phyloP scores from a whole-genome alignment of 139 green algal genomes.

The Pycnococcus provasolii region DNA sequence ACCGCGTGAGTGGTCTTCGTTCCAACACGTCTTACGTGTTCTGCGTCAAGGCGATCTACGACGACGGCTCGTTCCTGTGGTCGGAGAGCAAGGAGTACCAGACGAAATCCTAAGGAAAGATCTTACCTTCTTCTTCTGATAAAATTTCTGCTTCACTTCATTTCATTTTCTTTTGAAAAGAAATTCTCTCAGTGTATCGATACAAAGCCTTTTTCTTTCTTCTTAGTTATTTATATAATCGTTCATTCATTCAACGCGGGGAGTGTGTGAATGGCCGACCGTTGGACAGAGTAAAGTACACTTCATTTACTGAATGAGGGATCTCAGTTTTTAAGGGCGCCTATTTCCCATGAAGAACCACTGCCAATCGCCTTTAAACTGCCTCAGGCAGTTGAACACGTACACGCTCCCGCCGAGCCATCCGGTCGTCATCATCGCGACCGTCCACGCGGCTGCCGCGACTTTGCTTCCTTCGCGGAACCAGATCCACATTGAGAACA shows the following conservation, averaged over 20 bases:
- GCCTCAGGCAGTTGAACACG: background rate
- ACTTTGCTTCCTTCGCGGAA: background rate
- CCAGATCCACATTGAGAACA: constrained; percentile 15
- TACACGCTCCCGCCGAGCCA: background rate
- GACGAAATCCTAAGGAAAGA: constrained; percentile 24
- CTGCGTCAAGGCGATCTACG: constrained; percentile 74
- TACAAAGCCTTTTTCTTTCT: too few species aligned
- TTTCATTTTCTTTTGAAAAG: too few species aligned
- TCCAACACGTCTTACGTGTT: constrained; percentile 68
- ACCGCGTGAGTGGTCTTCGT: constrained; percentile 45
- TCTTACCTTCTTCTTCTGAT: background rate
- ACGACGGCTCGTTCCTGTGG: constrained; percentile 68
- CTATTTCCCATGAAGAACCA: constrained; percentile 9
- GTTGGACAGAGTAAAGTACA: too few species aligned
- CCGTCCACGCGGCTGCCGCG: background rate
- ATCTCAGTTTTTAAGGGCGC: background rate
- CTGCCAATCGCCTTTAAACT: constrained; percentile 4
- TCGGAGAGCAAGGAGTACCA: constrained; percentile 57
- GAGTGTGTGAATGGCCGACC: too few species aligned
- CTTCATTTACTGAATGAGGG: too few species aligned
- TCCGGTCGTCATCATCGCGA: background rate
- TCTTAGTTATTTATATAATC: too few species aligned
- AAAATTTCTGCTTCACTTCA: background rate
- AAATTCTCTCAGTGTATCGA: too few species aligned
- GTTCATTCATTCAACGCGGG: too few species aligned